Evolutionary conservation across 345 rosid genomes (phyloP).

Genomic region (Carallia pectinifolia): DNA sequence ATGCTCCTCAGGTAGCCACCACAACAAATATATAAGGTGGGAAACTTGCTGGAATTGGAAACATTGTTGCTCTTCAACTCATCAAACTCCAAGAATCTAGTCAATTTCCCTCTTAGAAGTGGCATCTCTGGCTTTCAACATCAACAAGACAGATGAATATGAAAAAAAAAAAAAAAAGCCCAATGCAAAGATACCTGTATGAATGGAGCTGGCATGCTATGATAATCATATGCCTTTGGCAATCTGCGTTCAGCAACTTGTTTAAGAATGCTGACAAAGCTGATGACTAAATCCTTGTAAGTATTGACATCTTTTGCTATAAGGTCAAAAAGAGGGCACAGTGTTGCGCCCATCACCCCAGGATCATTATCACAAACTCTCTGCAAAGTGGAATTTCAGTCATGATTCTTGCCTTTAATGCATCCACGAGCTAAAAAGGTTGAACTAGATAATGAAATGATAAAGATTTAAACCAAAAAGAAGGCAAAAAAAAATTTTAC

Average conservation of each 20-base stretch:
- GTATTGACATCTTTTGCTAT: constrained; percentile 64
- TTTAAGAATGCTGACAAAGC: constrained; percentile 93
- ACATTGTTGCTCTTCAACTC: too few species aligned
- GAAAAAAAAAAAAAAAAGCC: background rate
- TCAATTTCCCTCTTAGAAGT: too few species aligned
- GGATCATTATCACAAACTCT: constrained; percentile 91
- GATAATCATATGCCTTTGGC: constrained; percentile 94
- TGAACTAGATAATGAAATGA: too few species aligned
- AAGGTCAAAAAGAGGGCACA: constrained; percentile 89
- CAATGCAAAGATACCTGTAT: constrained; percentile 59
- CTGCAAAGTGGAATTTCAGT: constrained; percentile 28
- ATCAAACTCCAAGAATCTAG: too few species aligned
- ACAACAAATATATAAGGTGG: too few species aligned
- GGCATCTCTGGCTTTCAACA: too few species aligned
- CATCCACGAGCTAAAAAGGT: too few species aligned
- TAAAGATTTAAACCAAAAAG: too few species aligned
- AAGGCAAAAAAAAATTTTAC: too few species aligned
- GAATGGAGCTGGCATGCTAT: constrained; percentile 98
- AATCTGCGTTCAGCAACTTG: constrained; percentile 87
- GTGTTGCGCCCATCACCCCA: constrained; percentile 99
- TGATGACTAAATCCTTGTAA: constrained; percentile 79
- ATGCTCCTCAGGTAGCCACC: too few species aligned
- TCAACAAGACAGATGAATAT: background rate
- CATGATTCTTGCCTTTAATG: background rate
- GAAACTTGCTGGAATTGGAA: too few species aligned